phyloP scores from a whole-genome alignment of 1,284 basidiomycete species.

The Vanrija pseudolonga region DNA sequence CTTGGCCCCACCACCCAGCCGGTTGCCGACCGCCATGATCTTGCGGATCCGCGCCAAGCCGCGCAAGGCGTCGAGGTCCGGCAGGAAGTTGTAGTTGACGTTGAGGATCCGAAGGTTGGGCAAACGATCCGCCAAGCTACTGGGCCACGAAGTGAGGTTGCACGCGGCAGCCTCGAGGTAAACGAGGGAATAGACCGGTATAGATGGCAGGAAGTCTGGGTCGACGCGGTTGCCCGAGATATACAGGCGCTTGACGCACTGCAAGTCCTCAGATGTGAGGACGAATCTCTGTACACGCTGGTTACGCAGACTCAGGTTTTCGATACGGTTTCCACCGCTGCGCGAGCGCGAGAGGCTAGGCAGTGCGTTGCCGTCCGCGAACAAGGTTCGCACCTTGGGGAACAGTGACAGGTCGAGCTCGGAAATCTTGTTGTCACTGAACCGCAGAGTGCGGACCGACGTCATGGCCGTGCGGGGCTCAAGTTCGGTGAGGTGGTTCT shows the following conservation, averaged over 20 bases:
- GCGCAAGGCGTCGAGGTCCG: conserved; percentile 62
- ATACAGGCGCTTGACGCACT: conserved; percentile 88
- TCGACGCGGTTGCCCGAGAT: conserved; percentile 62
- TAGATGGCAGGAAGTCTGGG: conserved; percentile 56
- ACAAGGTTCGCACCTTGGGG: conserved; percentile 78
- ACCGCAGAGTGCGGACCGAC: conserved; percentile 74
- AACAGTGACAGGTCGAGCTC: conserved; percentile 65
- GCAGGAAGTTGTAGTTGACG: conserved; percentile 90
- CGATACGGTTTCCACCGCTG: conserved; percentile 62
- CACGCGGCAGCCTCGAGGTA: conserved; percentile 94
- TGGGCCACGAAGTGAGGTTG: conserved; percentile 70
- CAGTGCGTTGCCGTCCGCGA: conserved; percentile 83
- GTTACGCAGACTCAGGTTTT: conserved; percentile 87
- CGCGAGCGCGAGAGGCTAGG: conserved; percentile 52
- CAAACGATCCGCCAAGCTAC: conserved; percentile 60
- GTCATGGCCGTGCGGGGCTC: conserved; percentile 52
- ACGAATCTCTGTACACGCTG: conserved; percentile 55
- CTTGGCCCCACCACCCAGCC: conserved; percentile 62
- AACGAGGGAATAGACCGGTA: conserved; percentile 70
- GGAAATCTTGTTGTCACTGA: conserved; percentile 75
- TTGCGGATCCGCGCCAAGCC: conserved; percentile 74
- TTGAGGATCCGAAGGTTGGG: conserved; percentile 92
- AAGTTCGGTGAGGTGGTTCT: conserved; percentile 56
- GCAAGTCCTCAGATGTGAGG: conserved; percentile 65
- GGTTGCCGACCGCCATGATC: conserved; percentile 77